Conservation (phyloP, 495 filamentous ascomycete genomes). For the Sphaerosporella brunnea region DNA sequence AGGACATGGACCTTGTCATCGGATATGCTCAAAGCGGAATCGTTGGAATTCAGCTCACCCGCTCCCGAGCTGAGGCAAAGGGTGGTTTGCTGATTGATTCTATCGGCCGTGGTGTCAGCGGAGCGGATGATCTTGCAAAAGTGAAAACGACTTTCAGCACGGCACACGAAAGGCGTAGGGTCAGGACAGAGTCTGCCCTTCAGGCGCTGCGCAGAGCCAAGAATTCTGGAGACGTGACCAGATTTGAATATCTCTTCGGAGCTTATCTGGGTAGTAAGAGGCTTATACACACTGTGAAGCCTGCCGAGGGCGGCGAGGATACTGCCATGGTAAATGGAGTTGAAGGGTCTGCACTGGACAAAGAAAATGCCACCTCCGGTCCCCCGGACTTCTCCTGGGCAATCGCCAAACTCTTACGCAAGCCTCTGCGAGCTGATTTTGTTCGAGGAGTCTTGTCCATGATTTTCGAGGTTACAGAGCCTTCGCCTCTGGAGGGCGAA, state of each 20-base stretch:
- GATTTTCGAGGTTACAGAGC: conserved; percentile 13
- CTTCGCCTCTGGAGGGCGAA: neutral
- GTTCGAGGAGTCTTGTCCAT: conserved; percentile 14
- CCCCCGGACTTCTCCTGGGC: too few relatives aligned
- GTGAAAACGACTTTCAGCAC: neutral
- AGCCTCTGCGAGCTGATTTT: conserved; percentile 14
- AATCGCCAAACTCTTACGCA: conserved; percentile 5
- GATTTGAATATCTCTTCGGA: conserved; percentile 16
- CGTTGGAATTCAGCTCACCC: conserved; percentile 19
- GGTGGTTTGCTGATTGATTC: conserved; percentile 21
- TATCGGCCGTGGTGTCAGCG: conserved; percentile 20
- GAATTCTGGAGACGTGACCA: conserved; percentile 2
- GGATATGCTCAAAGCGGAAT: conserved; percentile 23
- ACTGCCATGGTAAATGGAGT: conserved; percentile 10
- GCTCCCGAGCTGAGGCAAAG: conserved; percentile 7
- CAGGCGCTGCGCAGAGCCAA: conserved; percentile 8
- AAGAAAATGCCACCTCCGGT: neutral
- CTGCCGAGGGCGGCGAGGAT: conserved; percentile 4
- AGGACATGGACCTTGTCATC: conserved; percentile 19
- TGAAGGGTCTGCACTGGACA: neutral
- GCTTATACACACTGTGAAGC: neutral
- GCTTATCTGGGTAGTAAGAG: conserved; percentile 10
- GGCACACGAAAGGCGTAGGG: conserved; percentile 1
- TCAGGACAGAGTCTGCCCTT: conserved; percentile 1
- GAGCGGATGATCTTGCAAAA: neutral